Evolutionary conservation across 1,284 basidiomycete genomes (phyloP), one percentile per base, ranked within the genome.

Genomic region (Ceratobasidium papillatum): DNA sequence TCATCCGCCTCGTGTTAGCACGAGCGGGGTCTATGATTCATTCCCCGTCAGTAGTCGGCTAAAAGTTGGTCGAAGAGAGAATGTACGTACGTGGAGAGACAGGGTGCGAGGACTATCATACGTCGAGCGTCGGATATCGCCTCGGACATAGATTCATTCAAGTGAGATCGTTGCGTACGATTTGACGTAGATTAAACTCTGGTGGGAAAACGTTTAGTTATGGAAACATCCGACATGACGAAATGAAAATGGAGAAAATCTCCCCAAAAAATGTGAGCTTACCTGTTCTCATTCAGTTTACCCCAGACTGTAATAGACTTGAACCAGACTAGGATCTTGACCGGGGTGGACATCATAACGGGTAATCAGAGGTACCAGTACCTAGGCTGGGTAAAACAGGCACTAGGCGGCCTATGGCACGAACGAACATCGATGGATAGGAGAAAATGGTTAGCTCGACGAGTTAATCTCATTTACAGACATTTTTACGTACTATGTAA

Each of bases 311-410:
- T n/a, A 49, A 14, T 49, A 8, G 4, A 49, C 19, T 52, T 30
- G 45, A 52, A 52, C 51, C 51, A 52, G 51, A 52, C 51, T 52
- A 52, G 51, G 51, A 52, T 52, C 51, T 52, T 30, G 51, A 9
- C 14, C 51, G 51, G 14, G 51, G 27, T 8, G 2, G 8, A 8
- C 8, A 52, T 52, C 51, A 17, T 7, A 22, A 52, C 8, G 19
- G 51, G 51, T 8, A 52, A 52, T 52, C 51, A 17, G 27, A 27
- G 4, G 27, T 30, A 30, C 27, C 27, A 19, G 19, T 30, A 19
- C 25, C 51, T 52, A 52, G 51, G 51, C 51, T 52, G 27, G 25
- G 51, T 52, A 27, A 52, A 52, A 52, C 27, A 52, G 51, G 51
- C 27, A 52, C 51, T 52, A 52, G 51, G 8, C n/a, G 27, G 51